Evolutionary conservation across 2,329 filamentous ascomycete genomes (phyloP).

Genomic region (Sarocladium strictum): DNA sequence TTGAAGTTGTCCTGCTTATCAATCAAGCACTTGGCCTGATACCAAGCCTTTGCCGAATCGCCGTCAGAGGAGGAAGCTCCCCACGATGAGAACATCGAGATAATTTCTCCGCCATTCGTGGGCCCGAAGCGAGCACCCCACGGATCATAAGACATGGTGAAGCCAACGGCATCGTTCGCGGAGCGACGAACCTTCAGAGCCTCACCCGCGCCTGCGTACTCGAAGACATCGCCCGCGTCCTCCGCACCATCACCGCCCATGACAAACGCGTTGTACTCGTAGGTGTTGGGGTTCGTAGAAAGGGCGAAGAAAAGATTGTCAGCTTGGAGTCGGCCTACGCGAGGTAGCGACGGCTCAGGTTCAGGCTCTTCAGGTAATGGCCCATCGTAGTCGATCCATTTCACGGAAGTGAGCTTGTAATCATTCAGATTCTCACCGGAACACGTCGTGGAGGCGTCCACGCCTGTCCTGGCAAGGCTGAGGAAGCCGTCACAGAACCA

Average conservation of each 20-base stretch:
- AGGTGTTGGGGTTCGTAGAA: neutral
- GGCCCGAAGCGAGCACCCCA: neutral
- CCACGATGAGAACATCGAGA: neutral
- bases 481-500: neutral
- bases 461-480: neutral
- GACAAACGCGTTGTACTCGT: neutral
- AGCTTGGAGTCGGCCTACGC: neutral
- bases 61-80: neutral
- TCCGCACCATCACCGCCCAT: neutral
- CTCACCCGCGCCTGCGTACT: neutral
- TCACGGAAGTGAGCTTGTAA: neutral
- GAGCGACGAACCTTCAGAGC: neutral
- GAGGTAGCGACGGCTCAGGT: neutral
- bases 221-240: neutral
- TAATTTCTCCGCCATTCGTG: neutral
- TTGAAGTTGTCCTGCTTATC: neutral
- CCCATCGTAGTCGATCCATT: neutral
- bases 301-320: neutral
- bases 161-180: too few relatives aligned
- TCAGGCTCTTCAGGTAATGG: neutral
- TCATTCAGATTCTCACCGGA: neutral
- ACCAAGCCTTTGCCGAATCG: neutral
- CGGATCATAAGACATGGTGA: too few relatives aligned
- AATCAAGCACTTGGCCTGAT: neutral
- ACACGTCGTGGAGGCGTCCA: conserved; percentile 1